phyloP scores from a whole-genome alignment of 2,329 filamentous ascomycete genomes.

The Colletotrichum noveboracense region DNA sequence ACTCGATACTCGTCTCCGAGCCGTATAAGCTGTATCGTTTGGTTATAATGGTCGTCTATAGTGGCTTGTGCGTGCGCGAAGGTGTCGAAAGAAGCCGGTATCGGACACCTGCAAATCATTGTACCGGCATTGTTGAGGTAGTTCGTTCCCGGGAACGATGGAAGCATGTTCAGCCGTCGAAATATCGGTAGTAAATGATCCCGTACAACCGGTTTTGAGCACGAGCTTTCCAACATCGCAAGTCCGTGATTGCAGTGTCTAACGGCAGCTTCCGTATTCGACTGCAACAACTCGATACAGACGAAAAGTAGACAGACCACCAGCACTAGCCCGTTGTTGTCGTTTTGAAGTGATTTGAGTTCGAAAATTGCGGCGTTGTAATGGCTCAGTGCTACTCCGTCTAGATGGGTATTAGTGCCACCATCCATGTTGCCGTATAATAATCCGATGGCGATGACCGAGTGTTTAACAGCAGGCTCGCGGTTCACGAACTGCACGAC shows the following conservation, averaged over 20 bases:
- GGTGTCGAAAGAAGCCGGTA: neutral
- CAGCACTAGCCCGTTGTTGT: neutral
- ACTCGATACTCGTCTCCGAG: neutral
- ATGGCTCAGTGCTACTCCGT: conserved; percentile 18
- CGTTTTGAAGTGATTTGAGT: neutral
- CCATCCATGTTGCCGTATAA: conserved; percentile 21
- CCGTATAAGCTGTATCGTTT: neutral
- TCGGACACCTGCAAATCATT: neutral
- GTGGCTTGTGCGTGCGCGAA: neutral
- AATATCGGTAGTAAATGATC: neutral
- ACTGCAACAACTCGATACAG: neutral
- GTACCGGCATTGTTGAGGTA: neutral
- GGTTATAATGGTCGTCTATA: neutral
- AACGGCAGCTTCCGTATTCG: neutral
- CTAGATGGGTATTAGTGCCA: neutral
- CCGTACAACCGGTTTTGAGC: neutral
- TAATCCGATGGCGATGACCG: neutral
- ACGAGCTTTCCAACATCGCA: neutral
- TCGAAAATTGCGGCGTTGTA: conserved; percentile 5
- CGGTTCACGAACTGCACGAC: conserved; percentile 12
- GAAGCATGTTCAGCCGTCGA: neutral
- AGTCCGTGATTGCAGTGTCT: neutral
- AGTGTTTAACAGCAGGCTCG: conserved; percentile 5
- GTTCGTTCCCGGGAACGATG: neutral
- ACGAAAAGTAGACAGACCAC: neutral